Evolutionary conservation across 805 yeast genomes (phyloP).

Genomic region (Blastobotrys mokoenaii): DNA sequence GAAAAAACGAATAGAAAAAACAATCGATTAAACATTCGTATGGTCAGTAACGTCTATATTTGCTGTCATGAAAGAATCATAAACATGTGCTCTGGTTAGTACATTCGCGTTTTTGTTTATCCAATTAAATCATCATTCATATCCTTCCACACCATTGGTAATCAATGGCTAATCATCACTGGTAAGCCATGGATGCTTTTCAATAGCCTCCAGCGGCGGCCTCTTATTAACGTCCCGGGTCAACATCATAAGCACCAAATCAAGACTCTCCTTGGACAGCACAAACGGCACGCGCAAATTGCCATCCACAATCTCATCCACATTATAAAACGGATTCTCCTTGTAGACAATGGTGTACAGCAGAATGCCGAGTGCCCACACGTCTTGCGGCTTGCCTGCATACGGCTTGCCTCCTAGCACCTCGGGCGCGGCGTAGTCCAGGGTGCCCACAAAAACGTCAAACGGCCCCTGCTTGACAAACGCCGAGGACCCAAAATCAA

Average conservation of each 20-base stretch:
- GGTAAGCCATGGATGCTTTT: slow-evolving; percentile 61
- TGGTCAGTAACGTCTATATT: too few relatives aligned
- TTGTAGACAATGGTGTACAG: slow-evolving; percentile 84
- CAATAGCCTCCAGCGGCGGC: slow-evolving; percentile 66
- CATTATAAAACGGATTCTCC: slow-evolving; percentile 92
- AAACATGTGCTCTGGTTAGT: too few relatives aligned
- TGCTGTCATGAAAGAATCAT: too few relatives aligned
- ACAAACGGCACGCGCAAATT: slow-evolving; percentile 63
- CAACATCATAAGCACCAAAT: slow-evolving; percentile 55
- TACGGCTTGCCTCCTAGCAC: slow-evolving; percentile 83
- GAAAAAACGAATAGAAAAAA: too few relatives aligned
- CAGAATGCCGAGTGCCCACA: slow-evolving; percentile 93
- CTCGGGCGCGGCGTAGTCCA: slow-evolving; percentile 97
- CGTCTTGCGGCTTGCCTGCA: slow-evolving; percentile 90
- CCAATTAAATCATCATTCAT: too few relatives aligned
- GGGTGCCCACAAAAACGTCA: slow-evolving; percentile 94
- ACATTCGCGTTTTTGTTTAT: too few relatives aligned
- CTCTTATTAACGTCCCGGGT: slow-evolving; percentile 58
- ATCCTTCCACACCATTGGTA: too few relatives aligned
- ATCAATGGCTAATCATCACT: too few relatives aligned
- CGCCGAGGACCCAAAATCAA: slow-evolving; percentile 95
- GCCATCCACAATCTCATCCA: slow-evolving; percentile 92
- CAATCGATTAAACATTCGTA: too few relatives aligned
- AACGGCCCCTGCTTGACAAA: slow-evolving; percentile 87
- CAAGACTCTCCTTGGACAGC: slow-evolving; percentile 51